Evolutionary conservation across 2,329 filamentous ascomycete genomes (phyloP), one percentile per base, ranked within the genome.

Genomic region (Diaporthe aspalathi): DNA sequence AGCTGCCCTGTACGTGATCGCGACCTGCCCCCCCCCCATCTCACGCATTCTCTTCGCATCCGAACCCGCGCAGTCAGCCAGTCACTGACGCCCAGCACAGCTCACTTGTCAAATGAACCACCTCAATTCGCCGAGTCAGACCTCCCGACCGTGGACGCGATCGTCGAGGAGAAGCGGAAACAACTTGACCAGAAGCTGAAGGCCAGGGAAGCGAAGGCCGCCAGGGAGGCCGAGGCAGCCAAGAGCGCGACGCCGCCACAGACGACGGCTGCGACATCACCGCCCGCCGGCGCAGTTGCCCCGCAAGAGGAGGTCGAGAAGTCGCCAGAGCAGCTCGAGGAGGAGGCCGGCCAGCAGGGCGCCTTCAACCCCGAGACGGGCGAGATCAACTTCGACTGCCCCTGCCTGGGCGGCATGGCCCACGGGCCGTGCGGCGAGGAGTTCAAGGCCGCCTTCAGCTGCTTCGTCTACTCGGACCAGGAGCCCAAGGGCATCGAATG

Each of bases 381-480:
- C 76, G 96, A 99, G 88, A 99, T 99, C 84, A 99, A 99, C 87
- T 99, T 96, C 96, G 96, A 98, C 81, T 99, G 96, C 83, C 96
- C 96, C 20, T 99, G 96, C 81, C 85, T 99, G 43, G 96, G 96
- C 62, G 96, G 96, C 67, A 99, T 99, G 96, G 96, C 96, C 9
- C 85, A 97, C 79, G 96, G 96, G 0, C 96, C 96, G 68, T 99
- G 96, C 80, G 96, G 96, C 60, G 94, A 97, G 80, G 91, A 98
- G 79, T 99, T 99, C 88, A 94, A 92, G 85, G 91, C 91, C 29
- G 96, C 96, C 0, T 99, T 99, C 78, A 97, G 94, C 88, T 99
- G 96, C 85, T 99, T 99, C 78, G 94, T 99, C n/a, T 96, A 92
- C 84, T 97, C 94, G 3, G 91, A 90, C 52, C 94, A 97, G 80